These are phyloP conservation scores for Diaporthe ilicicola DNA, from an alignment of 2,329 filamentous ascomycete species.

Conservation along the genomic window DNA sequence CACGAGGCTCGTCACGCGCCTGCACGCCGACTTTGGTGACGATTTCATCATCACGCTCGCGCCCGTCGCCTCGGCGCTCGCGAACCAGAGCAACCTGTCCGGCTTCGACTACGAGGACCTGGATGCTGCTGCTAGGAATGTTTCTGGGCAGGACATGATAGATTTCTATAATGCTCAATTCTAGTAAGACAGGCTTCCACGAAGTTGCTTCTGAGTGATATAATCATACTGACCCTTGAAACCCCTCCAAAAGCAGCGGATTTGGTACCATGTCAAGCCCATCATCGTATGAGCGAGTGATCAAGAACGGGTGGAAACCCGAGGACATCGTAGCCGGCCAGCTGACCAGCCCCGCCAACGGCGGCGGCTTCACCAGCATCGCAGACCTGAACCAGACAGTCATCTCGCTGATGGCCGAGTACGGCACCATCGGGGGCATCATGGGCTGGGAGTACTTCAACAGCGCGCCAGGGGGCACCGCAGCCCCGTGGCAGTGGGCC, in stretches of 20 bases:
- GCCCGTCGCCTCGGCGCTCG: constrained; percentile 78
- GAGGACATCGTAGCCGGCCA: constrained; percentile 81
- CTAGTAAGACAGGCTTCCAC: not conserved
- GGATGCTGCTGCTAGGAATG: constrained; percentile 68
- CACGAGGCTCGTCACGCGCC: constrained; percentile 71
- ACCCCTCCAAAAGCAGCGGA: constrained; percentile 71
- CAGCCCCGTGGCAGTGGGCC: constrained; percentile 81
- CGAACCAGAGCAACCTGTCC: constrained; percentile 69
- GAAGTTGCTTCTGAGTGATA: too few relatives aligned
- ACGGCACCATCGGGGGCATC: constrained; percentile 81
- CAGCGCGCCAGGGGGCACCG: constrained; percentile 69
- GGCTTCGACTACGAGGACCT: constrained; percentile 84
- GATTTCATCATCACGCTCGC: constrained; percentile 82
- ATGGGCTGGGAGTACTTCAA: constrained; percentile 99
- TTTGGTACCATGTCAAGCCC: constrained; percentile 70
- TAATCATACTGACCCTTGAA: not conserved
- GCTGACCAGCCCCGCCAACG: constrained; percentile 81
- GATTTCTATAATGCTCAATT: constrained; percentile 86
- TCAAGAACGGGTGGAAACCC: constrained; percentile 74
- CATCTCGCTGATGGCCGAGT: constrained; percentile 52
- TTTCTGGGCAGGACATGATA: constrained; percentile 57
- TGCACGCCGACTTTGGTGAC: constrained; percentile 74
- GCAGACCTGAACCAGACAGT: constrained; percentile 57
- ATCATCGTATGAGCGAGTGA: constrained; percentile 58
- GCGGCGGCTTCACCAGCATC: constrained; percentile 60